Evolutionary conservation across 2,329 filamentous ascomycete species (phyloP).

Genomic region (Xylariaceae sp.): DNA sequence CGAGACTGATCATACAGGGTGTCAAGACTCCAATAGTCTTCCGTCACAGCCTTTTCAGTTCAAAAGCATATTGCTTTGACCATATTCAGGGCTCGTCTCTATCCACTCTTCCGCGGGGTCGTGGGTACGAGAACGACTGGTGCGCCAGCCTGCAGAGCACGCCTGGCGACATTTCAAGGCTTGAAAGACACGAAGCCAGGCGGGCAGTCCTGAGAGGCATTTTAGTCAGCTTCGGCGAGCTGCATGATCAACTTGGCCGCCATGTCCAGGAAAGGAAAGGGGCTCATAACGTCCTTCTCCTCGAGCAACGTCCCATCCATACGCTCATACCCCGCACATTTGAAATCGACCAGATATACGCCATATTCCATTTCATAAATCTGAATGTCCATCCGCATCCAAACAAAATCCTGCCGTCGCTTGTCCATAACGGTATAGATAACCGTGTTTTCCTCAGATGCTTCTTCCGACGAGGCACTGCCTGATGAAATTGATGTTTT

Average conservation of each 20-base stretch:
- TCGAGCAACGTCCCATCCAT: constrained; percentile 69
- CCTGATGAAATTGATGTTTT: constrained; percentile 28
- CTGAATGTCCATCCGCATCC: constrained; percentile 93
- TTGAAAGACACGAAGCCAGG: too few relatives aligned
- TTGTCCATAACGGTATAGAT: constrained; percentile 39
- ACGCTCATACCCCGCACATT: constrained; percentile 93
- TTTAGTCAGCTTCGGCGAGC: constrained; percentile 72
- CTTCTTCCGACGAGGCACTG: constrained; percentile 24
- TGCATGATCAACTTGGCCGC: constrained; percentile 90
- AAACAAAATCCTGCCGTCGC: constrained; percentile 64
- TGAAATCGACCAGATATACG: constrained; percentile 96
- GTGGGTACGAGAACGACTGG: too few relatives aligned
- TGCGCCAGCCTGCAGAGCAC: too few relatives aligned
- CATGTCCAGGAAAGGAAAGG: constrained; percentile 93
- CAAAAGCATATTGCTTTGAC: too few relatives aligned
- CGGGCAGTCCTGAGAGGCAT: not conserved
- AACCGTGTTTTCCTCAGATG: constrained; percentile 38
- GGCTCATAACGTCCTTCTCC: constrained; percentile 92
- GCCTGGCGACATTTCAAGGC: too few relatives aligned
- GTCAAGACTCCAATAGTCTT: too few relatives aligned
- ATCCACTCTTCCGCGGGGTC: too few relatives aligned
- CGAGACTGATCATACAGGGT: too few relatives aligned
- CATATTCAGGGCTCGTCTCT: too few relatives aligned
- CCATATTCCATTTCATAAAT: constrained; percentile 90
- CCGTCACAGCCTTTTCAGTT: too few relatives aligned